Evolutionary conservation across 108 stramenopile genomes (phyloP), one percentile per base, ranked within the genome.

Genomic region (Skeletonema tropicum): DNA sequence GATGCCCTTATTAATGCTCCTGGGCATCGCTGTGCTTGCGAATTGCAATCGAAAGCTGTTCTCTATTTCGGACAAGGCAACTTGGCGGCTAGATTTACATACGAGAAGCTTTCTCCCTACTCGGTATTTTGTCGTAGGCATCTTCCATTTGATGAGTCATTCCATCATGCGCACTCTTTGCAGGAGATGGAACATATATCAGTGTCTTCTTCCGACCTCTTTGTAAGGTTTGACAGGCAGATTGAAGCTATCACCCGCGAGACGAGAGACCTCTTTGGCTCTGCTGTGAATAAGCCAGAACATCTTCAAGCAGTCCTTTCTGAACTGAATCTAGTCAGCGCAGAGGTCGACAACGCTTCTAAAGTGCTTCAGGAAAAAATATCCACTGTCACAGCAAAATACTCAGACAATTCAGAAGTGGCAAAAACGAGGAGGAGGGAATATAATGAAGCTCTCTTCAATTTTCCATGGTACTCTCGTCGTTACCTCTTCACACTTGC

Each of bases 21-120:
- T 9, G 90, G 85, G 11, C 84, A 88, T 60, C 21, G 60, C 21
- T 97, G 96, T 67, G 64, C 61, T 2, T 96, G 96, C 76, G 77
- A 65, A 30, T 64, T 96, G 68, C 96, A 96, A 85, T 73, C 92
- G 30, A 78, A 88, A 60, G 79, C 94, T 57, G 81, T 84, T 0
- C 74, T 98, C n/a, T 97, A 86, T 73, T 97, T 97, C 85, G 95
- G 94, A 5, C 90, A 93, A 68, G 94, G 93, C 2, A 85, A 80
- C 14, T 84, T 97, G 14, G 90, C 94, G 8, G 96, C 98, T 21
- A 84, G 93, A 13, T 97, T 98, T 70, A 94, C 94, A 6, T 96
- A 95, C 72, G 92, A 94, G 57, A 73, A 76, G 17, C 78, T 97
- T 45, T 64, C 79, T 26, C 93, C 98, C 6, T 97, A 91, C 65